Evolutionary conservation across 2,329 filamentous ascomycete genomes (phyloP).

Genomic region (Fusarium zealandicum): DNA sequence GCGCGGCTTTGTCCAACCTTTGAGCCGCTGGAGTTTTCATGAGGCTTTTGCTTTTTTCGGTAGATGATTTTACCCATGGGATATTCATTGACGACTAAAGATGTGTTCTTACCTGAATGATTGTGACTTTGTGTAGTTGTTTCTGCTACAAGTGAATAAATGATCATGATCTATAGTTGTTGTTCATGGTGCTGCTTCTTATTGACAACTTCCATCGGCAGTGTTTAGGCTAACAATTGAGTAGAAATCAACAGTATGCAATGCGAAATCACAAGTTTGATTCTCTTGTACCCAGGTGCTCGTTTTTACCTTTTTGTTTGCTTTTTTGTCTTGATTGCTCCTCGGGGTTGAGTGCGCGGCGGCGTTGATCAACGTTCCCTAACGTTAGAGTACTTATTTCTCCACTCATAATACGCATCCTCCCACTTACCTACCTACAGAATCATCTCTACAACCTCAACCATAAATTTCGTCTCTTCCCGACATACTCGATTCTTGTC

Average conservation of each 20-base stretch:
- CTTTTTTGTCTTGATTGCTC: background rate
- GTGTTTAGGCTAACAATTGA: too few relatives aligned
- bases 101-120: background rate
- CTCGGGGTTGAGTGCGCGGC: background rate
- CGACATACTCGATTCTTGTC: background rate
- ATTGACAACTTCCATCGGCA: too few relatives aligned
- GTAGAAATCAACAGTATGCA: too few relatives aligned
- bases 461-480: background rate
- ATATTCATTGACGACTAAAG: constrained; percentile 19
- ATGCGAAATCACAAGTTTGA: too few relatives aligned
- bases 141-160: background rate
- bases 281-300: too few relatives aligned
- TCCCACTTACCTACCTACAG: background rate
- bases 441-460: constrained; percentile 3
- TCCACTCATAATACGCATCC: too few relatives aligned
- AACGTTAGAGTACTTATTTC: too few relatives aligned
- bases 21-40: constrained; percentile 24
- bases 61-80: constrained; percentile 21
- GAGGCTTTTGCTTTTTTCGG: constrained; percentile 28
- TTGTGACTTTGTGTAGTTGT: background rate
- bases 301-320: too few relatives aligned
- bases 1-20: constrained; percentile 17
- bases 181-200: too few relatives aligned
- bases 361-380: background rate
- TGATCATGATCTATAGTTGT: too few relatives aligned